These are phyloP conservation scores for Kwoniella pini DNA, from an alignment of 768 basidiomycete genomes.

Conservation along the genomic window DNA sequence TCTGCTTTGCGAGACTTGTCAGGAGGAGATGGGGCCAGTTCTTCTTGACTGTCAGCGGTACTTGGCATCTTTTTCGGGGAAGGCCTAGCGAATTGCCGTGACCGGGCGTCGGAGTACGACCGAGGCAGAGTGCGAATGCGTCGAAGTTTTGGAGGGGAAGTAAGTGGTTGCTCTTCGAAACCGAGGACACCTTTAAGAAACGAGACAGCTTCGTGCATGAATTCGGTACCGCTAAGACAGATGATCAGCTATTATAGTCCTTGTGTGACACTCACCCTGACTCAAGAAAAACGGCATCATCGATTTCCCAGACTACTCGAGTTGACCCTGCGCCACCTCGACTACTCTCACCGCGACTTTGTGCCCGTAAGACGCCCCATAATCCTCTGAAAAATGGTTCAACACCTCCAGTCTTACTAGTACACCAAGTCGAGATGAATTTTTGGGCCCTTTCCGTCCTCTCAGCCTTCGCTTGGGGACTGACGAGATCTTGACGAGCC, in stretches of 20 bases:
- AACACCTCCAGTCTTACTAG: slow-evolving; percentile 75
- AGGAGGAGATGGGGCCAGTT: not conserved
- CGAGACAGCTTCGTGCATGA: slow-evolving; percentile 88
- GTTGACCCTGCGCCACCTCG: slow-evolving; percentile 75
- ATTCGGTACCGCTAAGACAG: slow-evolving; percentile 79
- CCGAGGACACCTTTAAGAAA: slow-evolving; percentile 83
- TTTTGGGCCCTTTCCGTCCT: slow-evolving; percentile 72
- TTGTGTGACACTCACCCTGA: slow-evolving; percentile 68
- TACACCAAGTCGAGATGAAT: slow-evolving; percentile 81
- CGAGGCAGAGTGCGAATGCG: slow-evolving; percentile 30
- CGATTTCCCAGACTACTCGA: slow-evolving; percentile 83
- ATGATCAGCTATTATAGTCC: not conserved
- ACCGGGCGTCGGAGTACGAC: slow-evolving; percentile 20
- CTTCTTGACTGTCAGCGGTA: slow-evolving; percentile 3
- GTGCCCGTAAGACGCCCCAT: slow-evolving; percentile 78
- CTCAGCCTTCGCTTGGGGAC: slow-evolving; percentile 71
- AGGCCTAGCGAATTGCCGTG: slow-evolving; percentile 17
- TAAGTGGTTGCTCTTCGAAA: slow-evolving; percentile 66
- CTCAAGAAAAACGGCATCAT: slow-evolving; percentile 92
- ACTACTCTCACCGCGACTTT: slow-evolving; percentile 69
- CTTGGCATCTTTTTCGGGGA: slow-evolving; percentile 2
- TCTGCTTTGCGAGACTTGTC: not conserved
- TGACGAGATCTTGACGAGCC: slow-evolving; percentile 67
- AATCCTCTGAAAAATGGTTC: slow-evolving; percentile 78
- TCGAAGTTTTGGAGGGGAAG: slow-evolving; percentile 44